Conservation (phyloP, 495 filamentous ascomycete species). For the Xylaria scruposa region DNA sequence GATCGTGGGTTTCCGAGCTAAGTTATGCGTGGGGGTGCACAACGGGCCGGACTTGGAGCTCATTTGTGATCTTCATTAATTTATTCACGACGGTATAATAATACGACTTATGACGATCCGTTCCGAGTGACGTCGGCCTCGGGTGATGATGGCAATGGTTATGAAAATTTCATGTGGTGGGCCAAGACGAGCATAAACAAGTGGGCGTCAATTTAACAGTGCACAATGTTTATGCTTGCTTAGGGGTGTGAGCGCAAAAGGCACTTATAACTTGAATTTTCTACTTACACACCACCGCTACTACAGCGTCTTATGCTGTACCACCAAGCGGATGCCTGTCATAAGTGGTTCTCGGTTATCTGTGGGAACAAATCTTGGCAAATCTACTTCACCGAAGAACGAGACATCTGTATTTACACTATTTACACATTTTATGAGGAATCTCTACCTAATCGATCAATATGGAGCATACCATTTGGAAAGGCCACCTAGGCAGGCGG, state of each 20-base stretch:
- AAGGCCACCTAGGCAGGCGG: not conserved
- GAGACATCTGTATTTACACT: not conserved
- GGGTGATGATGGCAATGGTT: constrained; percentile 12
- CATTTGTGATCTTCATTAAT: constrained; percentile 1
- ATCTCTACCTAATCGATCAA: not conserved
- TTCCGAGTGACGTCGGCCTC: constrained; percentile 4
- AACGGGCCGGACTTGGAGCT: not conserved
- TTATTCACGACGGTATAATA: constrained; percentile 11
- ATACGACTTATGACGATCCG: not conserved
- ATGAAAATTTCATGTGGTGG: not conserved
- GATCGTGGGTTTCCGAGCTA: not conserved
- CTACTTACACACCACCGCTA: not conserved
- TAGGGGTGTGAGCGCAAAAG: not conserved
- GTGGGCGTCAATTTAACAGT: constrained; percentile 7
- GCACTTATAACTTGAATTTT: not conserved
- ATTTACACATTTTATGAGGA: not conserved
- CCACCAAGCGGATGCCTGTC: constrained; percentile 11
- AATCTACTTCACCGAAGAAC: constrained; percentile 14
- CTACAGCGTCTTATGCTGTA: constrained; percentile 2
- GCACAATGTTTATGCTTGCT: not conserved
- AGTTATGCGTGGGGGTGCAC: constrained; percentile 5
- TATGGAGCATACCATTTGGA: not conserved
- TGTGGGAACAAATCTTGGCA: constrained; percentile 28
- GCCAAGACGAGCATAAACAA: not conserved
- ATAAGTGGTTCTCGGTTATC: constrained; percentile 25